These are phyloP conservation scores for Viola pubescens DNA, from an alignment of 441 rosid species.

Conservation along the genomic window DNA sequence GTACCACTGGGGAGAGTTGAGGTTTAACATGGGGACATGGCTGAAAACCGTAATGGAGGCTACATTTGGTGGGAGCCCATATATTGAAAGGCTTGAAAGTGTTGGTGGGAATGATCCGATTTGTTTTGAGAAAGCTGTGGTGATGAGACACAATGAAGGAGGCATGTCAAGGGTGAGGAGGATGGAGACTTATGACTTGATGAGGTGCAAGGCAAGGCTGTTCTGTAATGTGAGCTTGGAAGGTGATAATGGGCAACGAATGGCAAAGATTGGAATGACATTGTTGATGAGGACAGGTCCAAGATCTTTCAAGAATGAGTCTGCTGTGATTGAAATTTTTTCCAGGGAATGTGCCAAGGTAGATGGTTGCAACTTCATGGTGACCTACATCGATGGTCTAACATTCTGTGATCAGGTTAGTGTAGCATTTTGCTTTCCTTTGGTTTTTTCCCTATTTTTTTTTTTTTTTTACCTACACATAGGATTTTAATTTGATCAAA, in stretches of 20 bases:
- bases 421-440: neutral
- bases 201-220: conserved; percentile 51
- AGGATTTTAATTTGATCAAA: neutral
- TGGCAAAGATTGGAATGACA: conserved; percentile 41
- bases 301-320: conserved; percentile 59
- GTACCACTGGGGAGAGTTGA: conserved; percentile 63
- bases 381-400: conserved; percentile 52
- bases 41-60: conserved; percentile 35
- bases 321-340: conserved; percentile 36
- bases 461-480: neutral
- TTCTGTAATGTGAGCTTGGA: conserved; percentile 35
- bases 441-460: neutral
- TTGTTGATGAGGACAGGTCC: conserved; percentile 55
- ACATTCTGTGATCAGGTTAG: conserved; percentile 60
- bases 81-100: conserved; percentile 26
- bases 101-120: conserved; percentile 22
- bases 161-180: conserved; percentile 59
- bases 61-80: conserved; percentile 25
- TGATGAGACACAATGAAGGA: conserved; percentile 69
- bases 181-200: conserved; percentile 42
- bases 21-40: conserved; percentile 45
- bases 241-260: neutral
- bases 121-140: conserved; percentile 65
- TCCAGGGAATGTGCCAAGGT: conserved; percentile 42
- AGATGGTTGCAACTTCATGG: conserved; percentile 42